These are phyloP conservation scores for Pinus tabuliformis DNA, from an alignment of 75 land plant genomes.

Conservation along the genomic window DNA sequence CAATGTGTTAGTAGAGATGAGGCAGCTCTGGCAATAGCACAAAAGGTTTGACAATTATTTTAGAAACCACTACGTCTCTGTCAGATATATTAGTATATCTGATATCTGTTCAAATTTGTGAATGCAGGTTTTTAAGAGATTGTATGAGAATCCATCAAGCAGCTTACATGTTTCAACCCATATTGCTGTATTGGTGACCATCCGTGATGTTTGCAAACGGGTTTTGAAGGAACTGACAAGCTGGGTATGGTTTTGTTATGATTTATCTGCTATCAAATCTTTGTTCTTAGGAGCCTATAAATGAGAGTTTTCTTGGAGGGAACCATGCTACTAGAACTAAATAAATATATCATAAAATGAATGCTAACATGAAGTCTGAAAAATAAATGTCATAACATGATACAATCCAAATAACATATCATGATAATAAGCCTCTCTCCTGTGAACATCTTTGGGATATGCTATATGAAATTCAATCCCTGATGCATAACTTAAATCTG, in stretches of 20 bases:
- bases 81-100: not conserved
- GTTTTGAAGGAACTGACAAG: slow-evolving; percentile 93
- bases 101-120: not conserved
- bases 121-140: slow-evolving; percentile 73
- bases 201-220: slow-evolving; percentile 92
- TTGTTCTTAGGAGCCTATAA: not conserved
- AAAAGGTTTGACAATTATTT: slow-evolving; percentile 54
- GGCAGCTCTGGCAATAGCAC: slow-evolving; percentile 90
- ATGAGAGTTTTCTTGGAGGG: too few relatives aligned
- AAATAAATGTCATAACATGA: too few relatives aligned
- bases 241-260: slow-evolving; percentile 60
- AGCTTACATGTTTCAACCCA: slow-evolving; percentile 59
- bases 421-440: too few relatives aligned
- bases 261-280: not conserved
- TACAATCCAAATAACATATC: too few relatives aligned
- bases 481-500: too few relatives aligned
- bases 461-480: too few relatives aligned
- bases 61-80: not conserved
- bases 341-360: too few relatives aligned
- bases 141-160: slow-evolving; percentile 76
- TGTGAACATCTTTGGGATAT: too few relatives aligned
- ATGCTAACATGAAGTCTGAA: too few relatives aligned
- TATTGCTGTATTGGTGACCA: slow-evolving; percentile 73
- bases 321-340: too few relatives aligned
- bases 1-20: slow-evolving; percentile 84